phyloP scores from a whole-genome alignment of 2,329 filamentous ascomycete species.

The Nemania diffusa region DNA sequence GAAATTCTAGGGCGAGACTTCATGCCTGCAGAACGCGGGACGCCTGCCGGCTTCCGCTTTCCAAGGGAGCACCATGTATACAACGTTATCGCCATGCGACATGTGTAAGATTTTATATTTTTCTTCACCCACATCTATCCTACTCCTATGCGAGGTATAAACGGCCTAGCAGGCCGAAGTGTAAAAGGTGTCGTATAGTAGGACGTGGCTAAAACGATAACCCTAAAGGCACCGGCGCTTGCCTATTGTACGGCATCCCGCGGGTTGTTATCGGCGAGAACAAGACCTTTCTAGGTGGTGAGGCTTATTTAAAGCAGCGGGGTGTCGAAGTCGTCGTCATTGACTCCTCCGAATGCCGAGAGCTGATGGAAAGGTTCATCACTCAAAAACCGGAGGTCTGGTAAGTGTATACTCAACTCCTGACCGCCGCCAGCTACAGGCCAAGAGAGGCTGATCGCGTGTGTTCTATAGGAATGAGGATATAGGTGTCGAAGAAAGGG shows the following conservation, averaged over 20 bases:
- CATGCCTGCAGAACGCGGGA: conserved; percentile 78
- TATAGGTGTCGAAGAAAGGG: conserved; percentile 47
- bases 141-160: background rate
- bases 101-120: conserved; percentile 66
- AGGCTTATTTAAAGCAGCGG: conserved; percentile 73
- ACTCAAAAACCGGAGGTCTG: conserved; percentile 77
- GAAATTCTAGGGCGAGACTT: conserved; percentile 72
- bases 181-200: background rate
- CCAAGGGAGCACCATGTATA: conserved; percentile 82
- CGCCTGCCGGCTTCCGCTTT: conserved; percentile 76
- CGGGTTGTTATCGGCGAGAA: conserved; percentile 84
- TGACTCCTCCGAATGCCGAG: conserved; percentile 71
- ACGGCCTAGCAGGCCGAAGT: background rate
- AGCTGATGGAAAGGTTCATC: conserved; percentile 78
- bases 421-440: background rate
- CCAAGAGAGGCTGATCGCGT: background rate
- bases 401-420: conserved; percentile 54
- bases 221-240: conserved; percentile 70
- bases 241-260: conserved; percentile 77
- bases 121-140: background rate
- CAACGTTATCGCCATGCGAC: conserved; percentile 80
- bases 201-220: background rate
- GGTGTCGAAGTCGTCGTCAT: conserved; percentile 80
- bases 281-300: conserved; percentile 77
- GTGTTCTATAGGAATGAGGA: conserved; percentile 45